phyloP scores from a whole-genome alignment of 306 rosid genomes.

The Luffa aegyptiaca region DNA sequence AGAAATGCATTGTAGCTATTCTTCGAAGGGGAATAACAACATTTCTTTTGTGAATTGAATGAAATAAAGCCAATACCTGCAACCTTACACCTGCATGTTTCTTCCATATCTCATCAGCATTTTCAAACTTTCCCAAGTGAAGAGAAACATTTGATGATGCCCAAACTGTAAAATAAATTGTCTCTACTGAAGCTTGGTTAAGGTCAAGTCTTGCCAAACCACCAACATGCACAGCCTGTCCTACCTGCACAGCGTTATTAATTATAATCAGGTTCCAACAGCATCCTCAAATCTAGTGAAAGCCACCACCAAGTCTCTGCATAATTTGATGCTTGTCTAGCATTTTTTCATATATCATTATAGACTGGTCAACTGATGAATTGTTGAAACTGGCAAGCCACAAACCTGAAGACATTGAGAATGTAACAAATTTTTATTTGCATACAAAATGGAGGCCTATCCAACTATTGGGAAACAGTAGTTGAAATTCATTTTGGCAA shows the following conservation, averaged over 20 bases:
- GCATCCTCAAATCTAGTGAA: background rate
- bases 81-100: conserved; percentile 72
- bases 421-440: background rate
- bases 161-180: conserved; percentile 82
- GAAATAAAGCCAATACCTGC: conserved; percentile 43
- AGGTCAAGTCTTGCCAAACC: conserved; percentile 79
- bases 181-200: conserved; percentile 54
- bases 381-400: background rate
- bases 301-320: background rate
- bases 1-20: background rate
- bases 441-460: background rate
- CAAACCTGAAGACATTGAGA: background rate
- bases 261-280: background rate
- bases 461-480: background rate
- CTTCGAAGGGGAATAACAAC: background rate
- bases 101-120: conserved; percentile 76
- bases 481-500: background rate
- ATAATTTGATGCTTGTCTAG: background rate
- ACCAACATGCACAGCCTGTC: conserved; percentile 71
- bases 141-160: conserved; percentile 75
- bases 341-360: background rate
- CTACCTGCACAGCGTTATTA: conserved; percentile 39
- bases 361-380: background rate
- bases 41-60: background rate
- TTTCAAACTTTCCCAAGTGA: conserved; percentile 85